A percentile compares a stretch with the other conserved stretches of the same genome.
These are phyloP conservation scores for Boletus barrowsii DNA, from an alignment of 768 basidiomycete genomes.

Conservation along the genomic window DNA sequence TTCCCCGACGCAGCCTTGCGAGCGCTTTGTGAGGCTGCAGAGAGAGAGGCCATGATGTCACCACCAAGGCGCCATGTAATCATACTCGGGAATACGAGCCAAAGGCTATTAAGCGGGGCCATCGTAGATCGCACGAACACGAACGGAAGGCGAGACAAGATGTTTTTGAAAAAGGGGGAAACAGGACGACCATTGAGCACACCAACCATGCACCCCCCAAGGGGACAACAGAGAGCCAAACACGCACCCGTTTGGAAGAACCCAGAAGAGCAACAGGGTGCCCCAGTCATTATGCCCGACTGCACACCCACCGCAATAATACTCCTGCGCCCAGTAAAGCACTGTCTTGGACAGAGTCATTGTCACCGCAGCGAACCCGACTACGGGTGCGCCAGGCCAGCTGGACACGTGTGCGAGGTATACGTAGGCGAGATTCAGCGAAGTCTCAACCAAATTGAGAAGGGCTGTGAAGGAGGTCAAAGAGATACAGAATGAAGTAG, in stretches of 20 bases:
- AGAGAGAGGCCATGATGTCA: constrained; percentile 53
- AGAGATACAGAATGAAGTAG: not conserved
- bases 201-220: not conserved
- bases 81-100: constrained; percentile 69
- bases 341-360: constrained; percentile 86
- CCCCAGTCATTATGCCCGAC: constrained; percentile 67
- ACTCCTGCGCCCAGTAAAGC: constrained; percentile 81
- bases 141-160: no score
- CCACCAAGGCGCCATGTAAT: constrained; percentile 59
- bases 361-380: constrained; percentile 69
- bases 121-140: not conserved
- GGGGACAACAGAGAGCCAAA: not conserved
- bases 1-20: constrained; percentile 34
- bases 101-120: constrained; percentile 47
- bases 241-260: constrained; percentile 76
- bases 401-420: constrained; percentile 64
- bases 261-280: constrained; percentile 58
- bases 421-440: constrained; percentile 71
- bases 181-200: constrained; percentile 2
- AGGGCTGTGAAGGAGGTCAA: constrained; percentile 45
- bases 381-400: constrained; percentile 64
- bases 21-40: constrained; percentile 22
- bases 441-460: constrained; percentile 75
- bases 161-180: not conserved
- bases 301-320: constrained; percentile 68